Percentiles rank a stretch among this genome's conserved stretches.
phyloP scores from a whole-genome alignment of 1,139 yeast species.

The Oligophagozyma castellii region DNA sequence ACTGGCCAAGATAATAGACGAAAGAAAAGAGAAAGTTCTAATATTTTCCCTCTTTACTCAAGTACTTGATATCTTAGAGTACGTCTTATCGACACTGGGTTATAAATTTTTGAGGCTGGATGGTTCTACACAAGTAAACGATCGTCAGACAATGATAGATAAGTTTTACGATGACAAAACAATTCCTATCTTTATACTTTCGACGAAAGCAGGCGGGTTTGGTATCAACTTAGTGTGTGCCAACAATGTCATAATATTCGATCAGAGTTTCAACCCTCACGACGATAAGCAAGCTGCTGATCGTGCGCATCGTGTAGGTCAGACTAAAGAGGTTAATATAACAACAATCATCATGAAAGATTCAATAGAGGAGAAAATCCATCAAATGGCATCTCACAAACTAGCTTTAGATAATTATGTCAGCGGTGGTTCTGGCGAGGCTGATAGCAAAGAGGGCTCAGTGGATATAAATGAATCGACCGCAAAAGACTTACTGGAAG shows the following conservation, averaged over 20 bases:
- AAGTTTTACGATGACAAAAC: conserved; percentile 69
- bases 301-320: conserved; percentile 96
- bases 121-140: conserved; percentile 88
- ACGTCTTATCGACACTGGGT: conserved; percentile 48
- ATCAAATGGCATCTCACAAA: conserved; percentile 78
- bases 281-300: conserved; percentile 98
- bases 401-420: conserved; percentile 54
- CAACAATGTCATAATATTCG: conserved; percentile 79
- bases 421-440: conserved; percentile 7
- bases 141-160: conserved; percentile 85
- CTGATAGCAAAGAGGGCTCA: conserved; percentile 19
- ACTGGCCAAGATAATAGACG: conserved; percentile 41
- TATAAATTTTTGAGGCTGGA: conserved; percentile 76
- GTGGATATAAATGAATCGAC: conserved; percentile 18
- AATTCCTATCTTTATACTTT: conserved; percentile 74
- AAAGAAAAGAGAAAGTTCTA: conserved; percentile 58
- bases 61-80: conserved; percentile 74
- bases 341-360: conserved; percentile 58
- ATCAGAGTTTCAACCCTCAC: conserved; percentile 93
- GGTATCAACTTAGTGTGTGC: conserved; percentile 96
- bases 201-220: conserved; percentile 97
- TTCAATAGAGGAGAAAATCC: conserved; percentile 82
- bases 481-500: conserved; percentile 21
- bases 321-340: conserved; percentile 74
- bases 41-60: conserved; percentile 89